Base-by-base conservation (phyloP, 176 grass and related monocot genomes). In the Ananas comosus region DNA sequence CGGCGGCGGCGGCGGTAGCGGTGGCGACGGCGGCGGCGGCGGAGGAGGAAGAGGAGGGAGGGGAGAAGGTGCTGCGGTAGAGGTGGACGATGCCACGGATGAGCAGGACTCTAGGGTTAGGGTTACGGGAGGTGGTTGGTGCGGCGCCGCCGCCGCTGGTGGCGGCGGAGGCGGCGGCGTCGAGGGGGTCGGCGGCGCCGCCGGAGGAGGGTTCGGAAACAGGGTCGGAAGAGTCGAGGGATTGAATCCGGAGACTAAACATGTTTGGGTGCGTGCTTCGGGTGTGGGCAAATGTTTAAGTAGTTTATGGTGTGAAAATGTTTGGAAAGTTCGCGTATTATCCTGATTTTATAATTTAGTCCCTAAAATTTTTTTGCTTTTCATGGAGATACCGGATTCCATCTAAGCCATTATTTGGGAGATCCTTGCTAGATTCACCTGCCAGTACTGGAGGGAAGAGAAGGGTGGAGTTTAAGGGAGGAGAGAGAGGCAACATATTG, bases 81-180 rank as follows among this genome's bases (percentile, higher is more conserved):
- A 96, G 92, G 72, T 91, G 88, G 76, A 96, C 73, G 50, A 89
- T 59, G 47, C 92, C 88, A 13, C 86, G 68, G 75, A 91, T 81
- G 27, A 83, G 78, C 48, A 87, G 82, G 74, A 85, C 74, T 50
- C 42, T 89, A 81, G 86, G 86, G 80, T 70, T 75, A 42, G 61
- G 59, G 66, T 75, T 91, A n/a, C 76, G 76, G 27, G 50, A 1
- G 50, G 79, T 9, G 63, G 70, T 51, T 2, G 70, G 51, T 51
- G 56, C 68, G 54, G 73, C 69, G 22, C 71, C 53, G 8, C 74
- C 85, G 73, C 82, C 76, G 70, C 74, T 68, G 10, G 72, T n/a
- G 14, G 78, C 10, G n/a, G 71, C 63, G 64, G 74, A 9, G 74
- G 67, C 53, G 49, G 52, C 64, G 71, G 54, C 6, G 13, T 4